Percentiles rank a stretch among this genome's conserved stretches.
Evolutionary conservation across 371 early-diverging fungal genomes (phyloP).

Genomic region (Gilbertella persicaria): DNA sequence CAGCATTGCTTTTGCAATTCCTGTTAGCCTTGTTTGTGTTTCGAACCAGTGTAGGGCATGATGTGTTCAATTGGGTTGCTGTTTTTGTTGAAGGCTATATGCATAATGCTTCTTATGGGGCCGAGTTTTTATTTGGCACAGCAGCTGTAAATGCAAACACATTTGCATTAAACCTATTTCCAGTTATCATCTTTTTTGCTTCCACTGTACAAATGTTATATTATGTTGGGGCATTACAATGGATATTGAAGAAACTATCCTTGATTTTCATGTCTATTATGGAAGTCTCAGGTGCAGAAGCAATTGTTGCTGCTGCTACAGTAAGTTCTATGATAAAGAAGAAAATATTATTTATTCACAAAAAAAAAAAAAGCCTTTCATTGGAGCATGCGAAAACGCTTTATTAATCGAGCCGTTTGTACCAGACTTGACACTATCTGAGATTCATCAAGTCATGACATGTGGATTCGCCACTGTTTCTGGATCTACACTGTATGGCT

Average conservation of each 20-base stretch:
- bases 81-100: constrained; percentile 60
- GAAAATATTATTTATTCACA: background rate
- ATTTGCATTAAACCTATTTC: constrained; percentile 73
- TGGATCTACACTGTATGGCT: constrained; percentile 81
- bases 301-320: constrained; percentile 82
- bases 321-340: constrained; percentile 9
- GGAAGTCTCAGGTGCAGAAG: constrained; percentile 82
- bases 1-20: constrained; percentile 74
- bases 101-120: constrained; percentile 60
- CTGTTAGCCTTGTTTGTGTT: constrained; percentile 77
- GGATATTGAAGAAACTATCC: constrained; percentile 72
- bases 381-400: constrained; percentile 81
- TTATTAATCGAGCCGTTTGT: constrained; percentile 78
- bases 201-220: constrained; percentile 80
- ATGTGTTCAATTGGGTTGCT: constrained; percentile 73
- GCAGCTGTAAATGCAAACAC: constrained; percentile 24
- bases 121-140: constrained; percentile 71
- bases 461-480: constrained; percentile 87
- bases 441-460: constrained; percentile 82
- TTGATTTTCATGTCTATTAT: constrained; percentile 65
- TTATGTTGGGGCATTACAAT: constrained; percentile 83
- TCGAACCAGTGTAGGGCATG: constrained; percentile 68
- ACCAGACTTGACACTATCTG: constrained; percentile 77
- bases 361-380: constrained; percentile 44
- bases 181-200: constrained; percentile 83